Base-by-base conservation (phyloP, 306 rosid species). In the Medicago ruthenica region DNA sequence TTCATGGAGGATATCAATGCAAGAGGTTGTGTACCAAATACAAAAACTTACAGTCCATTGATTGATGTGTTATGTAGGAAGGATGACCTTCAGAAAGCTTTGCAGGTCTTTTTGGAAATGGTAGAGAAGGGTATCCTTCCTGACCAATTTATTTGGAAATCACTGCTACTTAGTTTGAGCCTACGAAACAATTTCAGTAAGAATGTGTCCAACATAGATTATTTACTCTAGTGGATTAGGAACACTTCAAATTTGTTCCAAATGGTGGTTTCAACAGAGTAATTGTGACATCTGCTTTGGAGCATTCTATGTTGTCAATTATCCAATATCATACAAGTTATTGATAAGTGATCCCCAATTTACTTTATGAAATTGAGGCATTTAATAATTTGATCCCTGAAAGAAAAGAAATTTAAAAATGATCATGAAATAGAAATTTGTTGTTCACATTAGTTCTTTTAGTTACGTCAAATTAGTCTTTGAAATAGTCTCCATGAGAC, bases 51-150 rank as follows among this genome's bases (percentile, higher is more conserved):
- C 72, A 79, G 81, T 71, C 76, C 82, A 31, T 67, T 86, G 81
- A 75, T 92, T 64, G 79, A 81, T 24, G 87, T 59, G 13, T 50
- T 83, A 42, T 87, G 96, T 66, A 68, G 53, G 79, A 84, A 81
- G 13, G 92, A 87, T 34, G 88, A 87, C 24, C 81, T 88, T 77
- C 87, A 84, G 24, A 86, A 84, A 73, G 93, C 89, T 64, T 51
- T 80, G 64, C 61, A 57, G 39, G 67, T 92, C 22, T 44, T 90
- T 53, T 6, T 78, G 7, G 78, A 84, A 82, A 88, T 90, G 92
- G 75, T 83, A 34, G 85, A 85, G 20, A 84, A 79, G 71, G 89
- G 85, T 2, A 60, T 90, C 21, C 4, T 81, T 86, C 93, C 92
- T 44, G 84, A 88, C 75, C 73, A 48, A 53, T 41, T 18, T 36